These are phyloP conservation scores for Paecilomyces dactylethromorphus DNA, from an alignment of 2,329 filamentous ascomycete species.

Conservation along the genomic window DNA sequence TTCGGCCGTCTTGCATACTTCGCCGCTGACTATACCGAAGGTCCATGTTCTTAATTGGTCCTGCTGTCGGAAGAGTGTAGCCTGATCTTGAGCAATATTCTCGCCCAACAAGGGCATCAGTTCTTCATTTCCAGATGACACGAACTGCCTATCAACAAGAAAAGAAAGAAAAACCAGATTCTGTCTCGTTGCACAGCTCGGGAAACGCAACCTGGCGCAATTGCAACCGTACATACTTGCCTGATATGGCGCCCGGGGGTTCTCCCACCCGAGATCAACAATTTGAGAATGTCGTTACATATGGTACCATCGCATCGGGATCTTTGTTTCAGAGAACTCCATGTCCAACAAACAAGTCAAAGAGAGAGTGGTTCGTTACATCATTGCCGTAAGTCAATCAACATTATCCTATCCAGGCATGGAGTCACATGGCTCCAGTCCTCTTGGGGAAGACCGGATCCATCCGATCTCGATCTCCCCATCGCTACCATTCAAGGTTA, in stretches of 20 bases:
- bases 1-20: no score
- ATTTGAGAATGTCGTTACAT: background rate
- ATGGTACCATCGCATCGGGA: background rate
- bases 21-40: no score
- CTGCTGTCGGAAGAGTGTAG: no score
- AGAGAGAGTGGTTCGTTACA: background rate
- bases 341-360: background rate
- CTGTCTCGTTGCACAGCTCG: background rate
- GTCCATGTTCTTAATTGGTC: no score
- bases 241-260: background rate
- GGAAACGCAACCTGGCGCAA: no score
- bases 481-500: background rate
- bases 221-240: background rate
- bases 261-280: background rate
- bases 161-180: background rate
- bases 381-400: background rate
- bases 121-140: no score
- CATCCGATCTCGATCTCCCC: background rate
- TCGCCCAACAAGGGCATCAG: no score
- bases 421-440: background rate
- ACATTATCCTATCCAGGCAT: background rate
- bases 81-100: no score
- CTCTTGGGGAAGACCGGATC: background rate
- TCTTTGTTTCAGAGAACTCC: background rate
- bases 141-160: no score